Evolutionary conservation across 768 basidiomycete genomes (phyloP), one percentile per base, ranked within the genome.

Genomic region (Tricholoma flavovirens): DNA sequence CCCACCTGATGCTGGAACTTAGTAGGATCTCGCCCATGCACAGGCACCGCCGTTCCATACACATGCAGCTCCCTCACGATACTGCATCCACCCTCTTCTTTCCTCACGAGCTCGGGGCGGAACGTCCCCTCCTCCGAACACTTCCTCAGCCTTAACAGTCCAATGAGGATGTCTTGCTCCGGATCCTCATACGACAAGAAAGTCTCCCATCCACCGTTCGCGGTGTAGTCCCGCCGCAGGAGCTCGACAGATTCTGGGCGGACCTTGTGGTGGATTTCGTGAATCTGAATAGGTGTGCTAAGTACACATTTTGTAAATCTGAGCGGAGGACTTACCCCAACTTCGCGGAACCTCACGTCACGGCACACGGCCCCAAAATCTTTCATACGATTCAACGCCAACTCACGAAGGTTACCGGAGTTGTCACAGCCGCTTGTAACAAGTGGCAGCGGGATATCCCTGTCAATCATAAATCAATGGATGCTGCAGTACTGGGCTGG

Each of bases 141-240:
- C 69, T 95, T 98, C 50, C 97, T 79, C 64, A 99, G 74, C 30
- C 97, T 83, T 36, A 99, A 78, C 26, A 99, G 74, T 19, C 97
- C 97, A 58, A 99, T 85, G 45, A 99, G 84, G 69, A 99, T 98
- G 65, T 99, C 97, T 53, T 83, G 84, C 71, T 94, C 93, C 5
- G 97, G 96, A 69, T 99, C 97, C 73, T 99, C 97, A 67, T 98
- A 99, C 26, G 95, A 96, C 5, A 99, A 75, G 82, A 99, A 99
- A 1, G 97, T 98, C 74, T 99, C 97, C 97, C 97, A 99, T 46
- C 97, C 95, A 5, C 95, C 96, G 66, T 98, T 99, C 29, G 97
- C 97, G 3, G 89, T 76, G 70, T 99, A 99, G 69, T 99, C 97
- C 38, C 97, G 81, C 56, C 97, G 83, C 32, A 99, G 84, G 4